A percentile compares a stretch with the other conserved stretches of the same genome.
Conservation (phyloP, 192 early-diverging fungal genomes). For the Podila minutissima region DNA sequence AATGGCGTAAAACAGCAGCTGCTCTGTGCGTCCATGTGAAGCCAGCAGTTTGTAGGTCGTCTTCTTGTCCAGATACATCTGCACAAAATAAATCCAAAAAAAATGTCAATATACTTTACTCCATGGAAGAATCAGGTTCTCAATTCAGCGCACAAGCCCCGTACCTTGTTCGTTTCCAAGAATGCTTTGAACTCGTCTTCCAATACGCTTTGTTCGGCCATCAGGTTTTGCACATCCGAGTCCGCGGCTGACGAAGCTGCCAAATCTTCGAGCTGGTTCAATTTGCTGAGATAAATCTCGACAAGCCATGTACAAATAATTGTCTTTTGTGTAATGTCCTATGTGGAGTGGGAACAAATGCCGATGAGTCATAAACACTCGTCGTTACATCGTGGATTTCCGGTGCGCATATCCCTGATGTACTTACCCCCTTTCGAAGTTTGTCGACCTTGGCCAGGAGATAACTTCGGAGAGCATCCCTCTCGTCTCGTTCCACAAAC, state of each 20-base stretch:
- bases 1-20: constrained; percentile 85
- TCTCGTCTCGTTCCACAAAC: constrained; percentile 80
- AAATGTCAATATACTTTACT: constrained; percentile 7
- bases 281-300: constrained; percentile 84
- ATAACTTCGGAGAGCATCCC: constrained; percentile 81
- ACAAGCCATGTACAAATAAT: constrained; percentile 90
- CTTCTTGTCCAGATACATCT: constrained; percentile 65
- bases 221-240: constrained; percentile 54
- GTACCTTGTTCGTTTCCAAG: constrained; percentile 74
- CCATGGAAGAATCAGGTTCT: not conserved
- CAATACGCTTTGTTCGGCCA: constrained; percentile 68
- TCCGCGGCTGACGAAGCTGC: constrained; percentile 52
- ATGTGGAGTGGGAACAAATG: not conserved
- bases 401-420: not conserved
- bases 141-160: not conserved
- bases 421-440: constrained; percentile 67
- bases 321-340: constrained; percentile 84
- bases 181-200: constrained; percentile 80
- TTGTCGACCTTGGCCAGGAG: constrained; percentile 79
- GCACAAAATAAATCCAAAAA: not conserved
- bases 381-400: not conserved
- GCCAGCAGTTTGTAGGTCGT: constrained; percentile 86
- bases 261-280: constrained; percentile 74
- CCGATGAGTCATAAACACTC: not conserved
- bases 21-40: constrained; percentile 86